Conservation (phyloP, 768 basidiomycete species). For the Boletales sp. region DNA sequence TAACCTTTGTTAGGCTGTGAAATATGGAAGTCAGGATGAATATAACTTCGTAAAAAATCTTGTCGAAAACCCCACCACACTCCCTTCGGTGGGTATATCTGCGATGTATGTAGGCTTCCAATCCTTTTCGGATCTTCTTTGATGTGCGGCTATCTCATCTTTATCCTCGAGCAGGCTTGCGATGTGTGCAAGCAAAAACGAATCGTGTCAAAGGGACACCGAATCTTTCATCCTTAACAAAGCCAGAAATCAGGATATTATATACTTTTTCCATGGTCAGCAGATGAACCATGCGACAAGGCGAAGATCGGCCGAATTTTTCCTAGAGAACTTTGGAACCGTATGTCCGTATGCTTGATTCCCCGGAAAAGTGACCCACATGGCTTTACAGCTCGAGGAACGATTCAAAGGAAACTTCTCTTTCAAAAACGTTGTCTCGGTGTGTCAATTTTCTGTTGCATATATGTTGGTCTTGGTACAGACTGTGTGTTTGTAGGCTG, state of each 20-base stretch:
- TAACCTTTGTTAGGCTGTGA: slow-evolving; percentile 51
- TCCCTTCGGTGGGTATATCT: slow-evolving; percentile 61
- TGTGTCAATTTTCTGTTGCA: slow-evolving; percentile 24
- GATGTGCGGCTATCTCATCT: too few species aligned
- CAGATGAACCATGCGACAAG: slow-evolving; percentile 55
- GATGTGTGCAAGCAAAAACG: slow-evolving; percentile 58
- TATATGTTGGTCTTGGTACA: neutral
- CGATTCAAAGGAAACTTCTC: slow-evolving; percentile 71
- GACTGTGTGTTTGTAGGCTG: slow-evolving; percentile 24
- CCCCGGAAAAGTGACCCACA: neutral
- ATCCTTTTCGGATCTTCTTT: neutral
- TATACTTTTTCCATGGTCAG: slow-evolving; percentile 62
- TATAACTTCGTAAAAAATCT: slow-evolving; percentile 70
- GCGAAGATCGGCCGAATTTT: slow-evolving; percentile 53
- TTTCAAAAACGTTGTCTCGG: slow-evolving; percentile 50
- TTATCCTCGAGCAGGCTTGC: slow-evolving; percentile 44
- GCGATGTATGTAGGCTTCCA: slow-evolving; percentile 51
- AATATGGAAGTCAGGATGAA: slow-evolving; percentile 69
- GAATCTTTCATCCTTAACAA: slow-evolving; percentile 56
- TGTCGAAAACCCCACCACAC: slow-evolving; percentile 69
- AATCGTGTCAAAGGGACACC: slow-evolving; percentile 55
- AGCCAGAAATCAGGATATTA: slow-evolving; percentile 57
- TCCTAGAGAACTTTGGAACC: slow-evolving; percentile 64
- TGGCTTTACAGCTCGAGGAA: slow-evolving; percentile 49
- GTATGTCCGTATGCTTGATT: slow-evolving; percentile 37